Evolutionary conservation across 2,329 filamentous ascomycete genomes (phyloP), one percentile per base, ranked within the genome.

Genomic region (Pseudogymnoascus sp.): DNA sequence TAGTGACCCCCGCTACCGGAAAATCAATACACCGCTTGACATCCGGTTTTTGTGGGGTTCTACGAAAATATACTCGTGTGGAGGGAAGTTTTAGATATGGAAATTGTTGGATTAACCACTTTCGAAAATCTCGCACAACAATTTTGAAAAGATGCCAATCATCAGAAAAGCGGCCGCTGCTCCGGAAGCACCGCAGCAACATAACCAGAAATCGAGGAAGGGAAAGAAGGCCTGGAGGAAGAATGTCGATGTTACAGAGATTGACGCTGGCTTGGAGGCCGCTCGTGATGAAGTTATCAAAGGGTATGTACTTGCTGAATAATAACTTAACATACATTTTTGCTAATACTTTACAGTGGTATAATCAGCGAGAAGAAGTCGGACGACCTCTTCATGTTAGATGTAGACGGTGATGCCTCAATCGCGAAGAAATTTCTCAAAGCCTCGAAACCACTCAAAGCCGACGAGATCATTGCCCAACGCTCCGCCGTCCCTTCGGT

Each of bases 171-270:
- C 63, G 19, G 61, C 77, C 38, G 79, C 75, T 62, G 74, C 80
- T 34, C 74, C 75, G 10, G 74, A 79, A 34, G 87, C 89, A 15
- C 92, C 91, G 9, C 84, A 86, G 64, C 90, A 95, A 66, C 85
- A 87, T 75, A 91, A 83, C 64, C 94, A 99, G 74, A 84, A 91
- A 23, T 97, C 92, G 4, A 82, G 94, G 71, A 99, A 99, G 73
- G 94, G 95, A 68, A 97, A 97, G 76, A 97, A 95, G 77, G 92
- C 94, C 30, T 99, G 94, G 94, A 83, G 94, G 71, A 99, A 97
- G 74, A 96, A 99, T 76, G 90, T 99, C 73, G 90, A 99, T 74
- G 83, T 97, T 63, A 87, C 89, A 26, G 86, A 95, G 63, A 83
- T 99, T 23, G 82, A 92, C 68, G 77, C 87, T 59, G 94, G 94